Base-by-base conservation (phyloP, 805 yeast genomes). In the Metschnikowia kunwiensis region DNA sequence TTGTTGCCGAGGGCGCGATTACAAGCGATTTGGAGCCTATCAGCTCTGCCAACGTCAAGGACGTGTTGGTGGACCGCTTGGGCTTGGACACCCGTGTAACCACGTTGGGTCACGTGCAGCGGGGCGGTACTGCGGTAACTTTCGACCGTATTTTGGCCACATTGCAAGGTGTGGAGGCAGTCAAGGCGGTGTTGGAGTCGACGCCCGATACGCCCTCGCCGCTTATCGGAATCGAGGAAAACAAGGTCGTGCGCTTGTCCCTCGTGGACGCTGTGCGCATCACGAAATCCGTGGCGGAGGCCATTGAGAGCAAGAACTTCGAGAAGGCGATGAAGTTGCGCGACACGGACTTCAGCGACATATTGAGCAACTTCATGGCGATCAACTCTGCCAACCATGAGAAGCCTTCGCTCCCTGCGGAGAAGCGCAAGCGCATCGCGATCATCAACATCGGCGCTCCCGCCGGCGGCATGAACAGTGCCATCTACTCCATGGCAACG, bases 401-500 rank as follows among this genome's bases (percentile, higher is more conserved):
- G 40, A 63, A 61, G 2, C 49, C 54, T 25, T 34, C 49, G n/a
- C 64, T 82, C 47, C 78, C 83, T 4, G 60, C 54, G 13, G 74
- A 67, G 15, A 67, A 83, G 54, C 69, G 82, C 42, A 70, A 82
- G 50, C 83, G 78, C 51, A 75, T 89, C 49, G 98, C 93, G 36
- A 81, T 93, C 44, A 74, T 93, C 36, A 86, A 88, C 55, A 85
- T 91, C 29, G 98, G 98, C 50, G 98, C 98, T 0, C 96, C 98
- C 16, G 91, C 97, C 9, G 96, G 95, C 34, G 97, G 96, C 30
- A 75, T 93, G 80, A 93, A 93, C 57, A 78, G 93, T 43, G 96
- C 96, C 3, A 79, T 88, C 8, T 75, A 89, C 47, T 86, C 97
- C n/a, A 88, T 89, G 50, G 88, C 94, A 5, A 68, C 85, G 12